Evolutionary conservation across 805 yeast genomes (phyloP).

Genomic region (Wickerhamomyces alni): DNA sequence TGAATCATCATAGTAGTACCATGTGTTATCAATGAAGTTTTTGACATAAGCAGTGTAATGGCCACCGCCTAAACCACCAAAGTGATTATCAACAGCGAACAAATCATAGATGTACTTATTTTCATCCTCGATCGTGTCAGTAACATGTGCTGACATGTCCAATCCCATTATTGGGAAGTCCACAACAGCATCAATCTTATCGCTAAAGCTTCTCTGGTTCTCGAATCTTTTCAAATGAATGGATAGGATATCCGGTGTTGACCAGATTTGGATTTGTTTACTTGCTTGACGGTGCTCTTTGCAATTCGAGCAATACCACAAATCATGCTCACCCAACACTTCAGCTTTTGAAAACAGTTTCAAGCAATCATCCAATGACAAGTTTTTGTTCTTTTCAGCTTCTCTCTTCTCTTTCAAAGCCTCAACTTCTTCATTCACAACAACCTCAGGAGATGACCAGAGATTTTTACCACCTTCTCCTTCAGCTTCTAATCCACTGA

Average conservation of each 20-base stretch:
- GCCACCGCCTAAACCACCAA: conserved; percentile 95
- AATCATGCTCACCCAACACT: conserved; percentile 77
- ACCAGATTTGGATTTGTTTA: conserved; percentile 87
- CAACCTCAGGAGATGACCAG: conserved; percentile 46
- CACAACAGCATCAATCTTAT: conserved; percentile 79
- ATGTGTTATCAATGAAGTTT: conserved; percentile 65
- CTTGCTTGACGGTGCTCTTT: conserved; percentile 87
- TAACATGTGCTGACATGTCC: conserved; percentile 61
- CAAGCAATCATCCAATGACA: conserved; percentile 70
- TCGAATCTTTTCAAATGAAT: conserved; percentile 90
- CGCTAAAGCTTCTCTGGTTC: conserved; percentile 77
- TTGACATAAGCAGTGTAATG: conserved; percentile 90
- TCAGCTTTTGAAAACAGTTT: conserved; percentile 74
- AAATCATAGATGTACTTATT: conserved; percentile 62
- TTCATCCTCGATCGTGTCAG: conserved; percentile 23
- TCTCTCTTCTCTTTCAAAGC: conserved; percentile 30
- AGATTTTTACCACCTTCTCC: conserved; percentile 43
- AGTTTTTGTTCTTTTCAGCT: conserved; percentile 29
- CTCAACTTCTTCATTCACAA: conserved; percentile 52
- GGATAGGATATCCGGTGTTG: conserved; percentile 85
- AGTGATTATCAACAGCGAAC: conserved; percentile 91
- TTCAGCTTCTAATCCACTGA: conserved; percentile 40
- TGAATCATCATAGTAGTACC: conserved; percentile 92
- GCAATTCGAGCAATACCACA: conserved; percentile 92
- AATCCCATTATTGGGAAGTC: conserved; percentile 83